Evolutionary conservation across 1,139 yeast species (phyloP), one percentile per base, ranked within the genome.

Genomic region (Protomyces pachydermus): DNA sequence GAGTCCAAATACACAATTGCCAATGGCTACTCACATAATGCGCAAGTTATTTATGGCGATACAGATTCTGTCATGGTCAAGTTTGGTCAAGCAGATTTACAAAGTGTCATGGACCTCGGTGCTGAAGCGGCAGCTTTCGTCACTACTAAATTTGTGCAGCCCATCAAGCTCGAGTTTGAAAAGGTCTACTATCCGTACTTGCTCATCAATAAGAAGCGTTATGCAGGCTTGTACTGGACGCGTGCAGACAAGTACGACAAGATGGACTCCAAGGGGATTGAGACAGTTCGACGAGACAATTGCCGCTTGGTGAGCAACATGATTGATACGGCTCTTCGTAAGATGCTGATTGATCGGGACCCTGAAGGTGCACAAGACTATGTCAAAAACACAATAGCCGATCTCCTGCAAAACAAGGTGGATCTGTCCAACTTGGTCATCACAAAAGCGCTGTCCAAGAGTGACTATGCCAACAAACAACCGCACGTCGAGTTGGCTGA

Each of bases 11-110:
- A 91, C 72, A 82, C 86, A 14, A 86, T 84, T 38, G 84, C 84
- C 64, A 91, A 93, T 75, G 98, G 98, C 0, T 87, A 80, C 71
- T 81, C 83, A 20, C 85, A 82, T 73, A 96, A 95, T 76, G 87
- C 98, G 0, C 83, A 87, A 69, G 98, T 95, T 67, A 87, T 95
- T 54, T 95, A 95, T 74, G 99, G 99, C 79, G 99, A 95, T 77
- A 95, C 99, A 0, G 99, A 95, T 82, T 95, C 98, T 6, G 99
- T 95, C 18, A 95, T 95, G 98, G 97, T 95, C 54, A 91, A 90
- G 72, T 95, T 95, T 77, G 99, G 99, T 0, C 84, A 86, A 50
- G 78, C 79, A n/a, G 96, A 91, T 72, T 75, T 93, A 67, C 84
- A 80, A 65, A 87, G 88, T 38, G 89, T 97, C 70, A 95, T 95